Base-by-base conservation (phyloP, 2,329 filamentous ascomycete species). In the Aspergillus flavus region DNA sequence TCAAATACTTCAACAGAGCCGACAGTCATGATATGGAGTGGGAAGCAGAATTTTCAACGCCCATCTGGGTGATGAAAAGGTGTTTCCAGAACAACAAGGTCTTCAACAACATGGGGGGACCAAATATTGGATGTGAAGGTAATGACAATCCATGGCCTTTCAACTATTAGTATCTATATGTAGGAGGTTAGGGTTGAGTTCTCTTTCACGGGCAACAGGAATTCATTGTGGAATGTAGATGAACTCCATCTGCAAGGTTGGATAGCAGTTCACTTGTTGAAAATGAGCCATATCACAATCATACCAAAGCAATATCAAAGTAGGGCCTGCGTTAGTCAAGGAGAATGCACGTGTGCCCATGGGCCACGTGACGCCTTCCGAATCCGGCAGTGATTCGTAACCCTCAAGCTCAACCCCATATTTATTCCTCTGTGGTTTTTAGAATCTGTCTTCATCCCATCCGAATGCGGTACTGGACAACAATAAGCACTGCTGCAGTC, bases 11-110 rank as follows among this genome's bases (percentile, higher is more conserved):
- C 14, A 46, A 62, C 19, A 12, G 62, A 23, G 39, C 63, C 19
- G 57, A 61, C 9, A 4, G 26, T 6, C n/a, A 57, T 30, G 61
- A 58, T 3, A 54, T 53, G n/a, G 63, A 65, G 12, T 65, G 63
- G 63, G 52, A 58, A 46, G 63, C 36, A 9, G 52, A 14, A 1
- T 64, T 64, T 34, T 50, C 54, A 10, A 54, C 62, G 19, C 58
- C 62, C 14, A 41, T 64, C 21, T 61, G 53, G 54, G 34, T 41
- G 7, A 16, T n/a, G 7, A 7, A 16, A 1, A 34, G 62, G 4
- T 64, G 62, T 41, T 64, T 58, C 23, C 19, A 30, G 21, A 64
- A 61, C 26, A 55, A 58, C 55, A 61, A 61, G 54, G 62, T 64
- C 21, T 34, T 48, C 10, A 7, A 7, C 45, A 4, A 7, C 14